Conservation (phyloP, 768 basidiomycete genomes). For the Phanerochaete sordida region DNA sequence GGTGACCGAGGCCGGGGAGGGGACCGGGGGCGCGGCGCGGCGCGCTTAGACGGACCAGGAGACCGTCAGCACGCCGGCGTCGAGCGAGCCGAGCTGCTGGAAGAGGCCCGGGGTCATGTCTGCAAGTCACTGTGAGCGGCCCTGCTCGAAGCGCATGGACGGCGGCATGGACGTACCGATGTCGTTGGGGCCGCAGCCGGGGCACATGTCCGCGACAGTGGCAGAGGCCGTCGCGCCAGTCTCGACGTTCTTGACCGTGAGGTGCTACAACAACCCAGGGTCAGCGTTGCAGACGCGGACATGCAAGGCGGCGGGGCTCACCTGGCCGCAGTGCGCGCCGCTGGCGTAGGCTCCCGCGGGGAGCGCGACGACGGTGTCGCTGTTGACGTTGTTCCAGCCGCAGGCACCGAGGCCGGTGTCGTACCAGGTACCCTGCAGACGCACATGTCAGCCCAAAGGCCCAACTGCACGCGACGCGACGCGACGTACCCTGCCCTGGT, state of each 20-base stretch:
- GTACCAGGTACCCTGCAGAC: constrained; percentile 64
- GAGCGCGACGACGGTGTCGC: constrained; percentile 61
- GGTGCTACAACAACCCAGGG: constrained; percentile 38
- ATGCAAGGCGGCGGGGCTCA: constrained; percentile 24
- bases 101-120: constrained; percentile 70
- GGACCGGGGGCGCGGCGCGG: background rate
- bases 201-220: constrained; percentile 55
- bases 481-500: constrained; percentile 52
- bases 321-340: constrained; percentile 60
- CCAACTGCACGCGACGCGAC: background rate
- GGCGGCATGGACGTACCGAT: constrained; percentile 45
- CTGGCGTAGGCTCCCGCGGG: constrained; percentile 47
- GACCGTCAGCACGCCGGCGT: constrained; percentile 48
- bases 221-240: constrained; percentile 4
- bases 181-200: constrained; percentile 45
- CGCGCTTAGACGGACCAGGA: constrained; percentile 40
- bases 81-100: constrained; percentile 43
- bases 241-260: constrained; percentile 50
- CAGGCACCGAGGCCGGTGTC: constrained; percentile 61
- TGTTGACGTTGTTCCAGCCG: constrained; percentile 45
- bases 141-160: background rate
- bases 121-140: constrained; percentile 22
- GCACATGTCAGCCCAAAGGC: background rate
- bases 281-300: background rate
- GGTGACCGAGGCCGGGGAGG: background rate